Conservation (phyloP, 768 basidiomycete genomes). For the Gloeopeniophorella convolvens region DNA sequence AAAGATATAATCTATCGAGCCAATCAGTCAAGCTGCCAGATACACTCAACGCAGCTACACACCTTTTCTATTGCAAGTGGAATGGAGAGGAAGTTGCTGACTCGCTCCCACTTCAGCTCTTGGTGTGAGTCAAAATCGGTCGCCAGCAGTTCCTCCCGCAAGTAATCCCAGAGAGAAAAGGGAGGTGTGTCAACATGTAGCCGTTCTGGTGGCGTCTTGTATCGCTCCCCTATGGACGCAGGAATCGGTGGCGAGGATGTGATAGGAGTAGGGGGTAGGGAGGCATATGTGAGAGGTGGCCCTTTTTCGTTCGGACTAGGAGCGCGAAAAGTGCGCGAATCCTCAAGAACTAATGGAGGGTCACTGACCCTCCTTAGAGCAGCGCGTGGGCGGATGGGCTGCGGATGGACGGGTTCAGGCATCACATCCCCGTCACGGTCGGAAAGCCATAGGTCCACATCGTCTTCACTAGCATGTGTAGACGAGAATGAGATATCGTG, state of each 20-base stretch:
- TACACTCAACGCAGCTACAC: constrained; percentile 13
- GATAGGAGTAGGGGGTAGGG: constrained; percentile 69
- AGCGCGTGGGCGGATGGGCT: constrained; percentile 1
- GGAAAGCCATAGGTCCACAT: background rate
- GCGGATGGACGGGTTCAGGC: background rate
- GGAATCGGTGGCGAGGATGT: constrained; percentile 21
- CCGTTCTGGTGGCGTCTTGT: constrained; percentile 15
- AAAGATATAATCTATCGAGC: constrained; percentile 73
- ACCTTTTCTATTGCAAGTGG: constrained; percentile 94
- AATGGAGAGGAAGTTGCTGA: constrained; percentile 91
- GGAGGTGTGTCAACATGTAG: constrained; percentile 34
- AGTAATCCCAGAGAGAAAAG: constrained; percentile 89
- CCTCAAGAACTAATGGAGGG: constrained; percentile 1
- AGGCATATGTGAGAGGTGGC: constrained; percentile 55
- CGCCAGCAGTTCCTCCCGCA: constrained; percentile 79
- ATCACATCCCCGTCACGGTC: constrained; percentile 8
- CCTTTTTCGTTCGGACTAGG: constrained; percentile 9
- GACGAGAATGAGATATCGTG: constrained; percentile 16
- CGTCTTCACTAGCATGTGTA: constrained; percentile 15
- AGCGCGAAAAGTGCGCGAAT: constrained; percentile 7
- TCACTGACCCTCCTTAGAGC: constrained; percentile 11
- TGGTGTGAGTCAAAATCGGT: constrained; percentile 95
- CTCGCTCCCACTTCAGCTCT: constrained; percentile 91
- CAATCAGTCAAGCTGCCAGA: background rate
- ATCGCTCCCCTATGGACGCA: background rate